Evolutionary conservation across 2,329 filamentous ascomycete species (phyloP).

Genomic region (Tolypocladium tundrense): DNA sequence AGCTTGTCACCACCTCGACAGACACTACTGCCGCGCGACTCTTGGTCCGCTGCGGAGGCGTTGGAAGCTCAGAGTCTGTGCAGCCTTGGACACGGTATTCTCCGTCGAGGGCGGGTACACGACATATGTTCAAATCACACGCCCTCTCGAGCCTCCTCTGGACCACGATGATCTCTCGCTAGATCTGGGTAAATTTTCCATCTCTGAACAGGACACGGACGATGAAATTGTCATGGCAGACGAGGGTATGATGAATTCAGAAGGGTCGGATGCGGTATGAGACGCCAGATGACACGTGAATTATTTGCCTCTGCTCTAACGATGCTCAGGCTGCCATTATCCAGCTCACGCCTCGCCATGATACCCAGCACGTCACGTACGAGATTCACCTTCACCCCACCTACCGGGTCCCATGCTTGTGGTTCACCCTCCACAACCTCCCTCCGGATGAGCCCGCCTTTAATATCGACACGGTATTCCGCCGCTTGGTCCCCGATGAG

Average conservation of each 20-base stretch:
- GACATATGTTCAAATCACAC: conserved; percentile 47
- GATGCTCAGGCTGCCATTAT: conserved; percentile 28
- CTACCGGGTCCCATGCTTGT: conserved; percentile 65
- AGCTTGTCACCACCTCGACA: conserved; percentile 53
- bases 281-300: conserved; percentile 4
- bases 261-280: conserved; percentile 41
- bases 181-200: conserved; percentile 34
- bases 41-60: conserved; percentile 42
- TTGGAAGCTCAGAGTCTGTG: conserved; percentile 45
- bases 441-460: conserved; percentile 45
- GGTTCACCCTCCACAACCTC: conserved; percentile 57
- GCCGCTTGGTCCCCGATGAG: conserved; percentile 56
- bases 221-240: conserved; percentile 22
- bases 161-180: conserved; percentile 36
- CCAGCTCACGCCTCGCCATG: conserved; percentile 18
- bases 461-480: conserved; percentile 60
- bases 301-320: conserved; percentile 10
- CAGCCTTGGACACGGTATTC: conserved; percentile 36
- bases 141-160: conserved; percentile 34
- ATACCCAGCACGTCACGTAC: conserved; percentile 49
- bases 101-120: conserved; percentile 30
- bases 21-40: conserved; percentile 46
- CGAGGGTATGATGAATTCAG: conserved; percentile 36
- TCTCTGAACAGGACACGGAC: conserved; percentile 18
- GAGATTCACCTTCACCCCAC: conserved; percentile 67